Conservation (phyloP, 805 yeast species). For the Pichia deserticola region DNA sequence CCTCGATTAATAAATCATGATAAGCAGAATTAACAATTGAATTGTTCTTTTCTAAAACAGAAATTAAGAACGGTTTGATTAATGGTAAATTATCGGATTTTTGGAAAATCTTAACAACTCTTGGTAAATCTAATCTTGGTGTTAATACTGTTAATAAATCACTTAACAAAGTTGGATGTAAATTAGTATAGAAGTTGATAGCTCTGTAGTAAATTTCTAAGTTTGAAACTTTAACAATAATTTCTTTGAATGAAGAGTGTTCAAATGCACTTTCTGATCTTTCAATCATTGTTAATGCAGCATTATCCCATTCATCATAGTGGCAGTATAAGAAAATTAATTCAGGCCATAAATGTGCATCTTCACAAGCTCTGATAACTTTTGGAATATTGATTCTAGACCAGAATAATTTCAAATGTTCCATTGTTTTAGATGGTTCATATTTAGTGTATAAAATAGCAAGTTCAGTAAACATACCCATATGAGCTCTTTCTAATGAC, state of each 20-base stretch:
- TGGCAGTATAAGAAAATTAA: slow-evolving; percentile 93
- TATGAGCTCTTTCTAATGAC: slow-evolving; percentile 96
- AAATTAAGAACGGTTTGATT: slow-evolving; percentile 89
- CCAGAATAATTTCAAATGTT: slow-evolving; percentile 96
- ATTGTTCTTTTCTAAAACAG: slow-evolving; percentile 84
- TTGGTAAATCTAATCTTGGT: slow-evolving; percentile 86
- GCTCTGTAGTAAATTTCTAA: slow-evolving; percentile 97
- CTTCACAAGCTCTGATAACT: slow-evolving; percentile 89
- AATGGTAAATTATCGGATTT: slow-evolving; percentile 94
- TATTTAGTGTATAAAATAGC: slow-evolving; percentile 88
- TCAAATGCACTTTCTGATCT: slow-evolving; percentile 89
- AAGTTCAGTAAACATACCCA: slow-evolving; percentile 99
- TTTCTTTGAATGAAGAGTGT: slow-evolving; percentile 89
- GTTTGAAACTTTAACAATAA: slow-evolving; percentile 89
- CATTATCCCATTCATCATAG: slow-evolving; percentile 99
- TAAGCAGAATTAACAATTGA: slow-evolving; percentile 90
- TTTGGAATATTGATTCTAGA: slow-evolving; percentile 96
- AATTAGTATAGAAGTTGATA: slow-evolving; percentile 84
- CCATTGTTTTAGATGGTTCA: slow-evolving; percentile 85
- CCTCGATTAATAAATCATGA: slow-evolving; percentile 92
- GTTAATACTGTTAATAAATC: slow-evolving; percentile 79
- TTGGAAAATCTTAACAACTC: slow-evolving; percentile 91
- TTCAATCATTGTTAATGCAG: slow-evolving; percentile 94
- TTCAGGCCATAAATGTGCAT: slow-evolving; percentile 94
- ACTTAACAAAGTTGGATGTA: slow-evolving; percentile 84